Base-by-base conservation (phyloP, 2,329 filamentous ascomycete genomes). In the Chrysoporthe austroafricana region DNA sequence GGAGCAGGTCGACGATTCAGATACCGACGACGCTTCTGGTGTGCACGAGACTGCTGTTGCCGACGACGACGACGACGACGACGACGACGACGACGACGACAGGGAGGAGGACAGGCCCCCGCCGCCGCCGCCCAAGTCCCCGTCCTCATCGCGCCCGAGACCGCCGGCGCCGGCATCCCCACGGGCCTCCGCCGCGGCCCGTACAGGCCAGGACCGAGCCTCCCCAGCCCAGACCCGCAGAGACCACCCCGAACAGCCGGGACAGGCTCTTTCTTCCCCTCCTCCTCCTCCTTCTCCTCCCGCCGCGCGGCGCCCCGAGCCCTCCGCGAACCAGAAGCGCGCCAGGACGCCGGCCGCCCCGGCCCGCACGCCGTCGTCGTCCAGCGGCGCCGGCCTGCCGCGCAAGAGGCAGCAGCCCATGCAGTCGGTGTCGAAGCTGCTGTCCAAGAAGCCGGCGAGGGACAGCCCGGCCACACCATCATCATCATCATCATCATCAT, bases 301-400 rank as follows among this genome's bases (percentile, higher is more conserved):
- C 26, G 26, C 26, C 26, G 75, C 72, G 36, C 68, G 70, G n/a
- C 72, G 70, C n/a, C 63, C 71, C 1, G 79, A 80, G 59, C 76
- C 77, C 59, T 70, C 76, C 5, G 79, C 83, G 42, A 85, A 85
- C 68, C 83, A 85, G 71, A 86, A 85, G 73, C 79, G 78, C 39
- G 74, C 76, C 16, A 76, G 83, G 14, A 76, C 78, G 39, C 81
- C 83, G 68, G 69, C 36, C 58, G 58, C 71, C 66, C n/a, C 65
- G 70, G 4, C 56, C 70, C 3, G 70, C 71, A 2, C 26, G 2
- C 26, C 26, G 26, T 26, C 26, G 26, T 70, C 71, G 9, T 66
- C 65, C 26, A 73, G 67, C n/a, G 69, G 68, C 54, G 36, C 13
- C 48, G 70, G 74, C 34, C 63, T 66, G 21, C 52, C 70, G 18